phyloP scores from a whole-genome alignment of 2,329 filamentous ascomycete species.

The Camillea tinctor region DNA sequence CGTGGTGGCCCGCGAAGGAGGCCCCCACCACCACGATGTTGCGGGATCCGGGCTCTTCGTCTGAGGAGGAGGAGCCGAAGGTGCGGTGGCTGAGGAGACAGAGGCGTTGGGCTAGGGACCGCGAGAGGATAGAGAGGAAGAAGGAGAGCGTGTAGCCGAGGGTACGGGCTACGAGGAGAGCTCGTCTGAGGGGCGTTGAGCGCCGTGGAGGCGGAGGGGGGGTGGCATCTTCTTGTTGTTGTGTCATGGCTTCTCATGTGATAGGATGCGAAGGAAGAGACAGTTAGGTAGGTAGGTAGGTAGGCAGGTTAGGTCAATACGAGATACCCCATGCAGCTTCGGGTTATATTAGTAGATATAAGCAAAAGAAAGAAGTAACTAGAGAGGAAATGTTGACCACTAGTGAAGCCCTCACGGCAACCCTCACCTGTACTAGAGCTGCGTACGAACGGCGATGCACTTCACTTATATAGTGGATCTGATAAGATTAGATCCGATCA shows the following conservation, averaged over 20 bases:
- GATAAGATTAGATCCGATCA: constrained; percentile 30
- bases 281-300: too few species aligned
- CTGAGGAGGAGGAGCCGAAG: background rate
- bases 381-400: too few species aligned
- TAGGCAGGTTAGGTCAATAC: too few species aligned
- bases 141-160: constrained; percentile 12
- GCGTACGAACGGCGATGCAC: too few species aligned
- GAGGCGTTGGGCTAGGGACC: constrained; percentile 15
- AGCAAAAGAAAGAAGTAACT: too few species aligned
- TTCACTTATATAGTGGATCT: constrained; percentile 17
- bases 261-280: too few species aligned
- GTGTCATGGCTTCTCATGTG: background rate
- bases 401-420: background rate
- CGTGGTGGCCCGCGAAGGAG: constrained; percentile 55
- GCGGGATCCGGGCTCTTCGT: constrained; percentile 19
- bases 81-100: constrained; percentile 11
- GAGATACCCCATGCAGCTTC: too few species aligned
- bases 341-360: too few species aligned
- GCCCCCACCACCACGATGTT: constrained; percentile 58
- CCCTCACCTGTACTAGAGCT: background rate
- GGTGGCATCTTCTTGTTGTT: background rate
- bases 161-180: constrained; percentile 16
- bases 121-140: constrained; percentile 12
- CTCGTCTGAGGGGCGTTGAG: constrained; percentile 18
- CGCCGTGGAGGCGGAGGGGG: background rate